Evolutionary conservation across 192 early-diverging fungal genomes (phyloP), one percentile per base, ranked within the genome.

Genomic region (Jimgerdemannia flammicorona): DNA sequence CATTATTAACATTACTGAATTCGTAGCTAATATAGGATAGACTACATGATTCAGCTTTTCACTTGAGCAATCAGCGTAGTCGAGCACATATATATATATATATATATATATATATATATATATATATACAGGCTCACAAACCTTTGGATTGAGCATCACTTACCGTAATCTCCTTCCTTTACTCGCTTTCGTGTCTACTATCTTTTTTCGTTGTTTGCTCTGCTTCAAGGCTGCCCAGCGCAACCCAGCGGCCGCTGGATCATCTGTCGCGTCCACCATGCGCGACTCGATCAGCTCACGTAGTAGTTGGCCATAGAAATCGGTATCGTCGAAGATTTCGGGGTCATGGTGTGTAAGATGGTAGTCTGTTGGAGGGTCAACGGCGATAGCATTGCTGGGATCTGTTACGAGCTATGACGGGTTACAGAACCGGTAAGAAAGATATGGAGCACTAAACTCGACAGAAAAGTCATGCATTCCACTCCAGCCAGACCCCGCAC

Each of bases 281-380:
- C 95, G 87, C 69, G 90, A 93, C 79, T 99, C 97, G 66, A 99
- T 97, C 71, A 99, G 82, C 84, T 99, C 97, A 66, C 96, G 93
- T 73, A 99, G 76, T 66, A 96, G 86, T 70, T 95, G 94, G 75
- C 95, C 92, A 81, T 99, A 99, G 80, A 95, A 99, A 81, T 99
- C 97, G 1, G 90, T 87, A 76, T 99, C 97, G 77, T 99, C 97
- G 85, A 98, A 99, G 43, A 99, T 91, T 70, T 98, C 94, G 10
- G 81, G 74, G 72, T 97, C 95, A 72, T 94, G 89, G 67, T 95
- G 90, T 43, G 86, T 79, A 65, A 92, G 78, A 77, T 90, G 87
- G 20, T 82, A 82, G 73, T 92, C 82, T 63, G 84, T 82, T 29
- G 29, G 29, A 14, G 49, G 49, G 49, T 6, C 49, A 14, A 59